Base-by-base conservation (phyloP, 2,329 filamentous ascomycete species). In the Neonectria sp. region DNA sequence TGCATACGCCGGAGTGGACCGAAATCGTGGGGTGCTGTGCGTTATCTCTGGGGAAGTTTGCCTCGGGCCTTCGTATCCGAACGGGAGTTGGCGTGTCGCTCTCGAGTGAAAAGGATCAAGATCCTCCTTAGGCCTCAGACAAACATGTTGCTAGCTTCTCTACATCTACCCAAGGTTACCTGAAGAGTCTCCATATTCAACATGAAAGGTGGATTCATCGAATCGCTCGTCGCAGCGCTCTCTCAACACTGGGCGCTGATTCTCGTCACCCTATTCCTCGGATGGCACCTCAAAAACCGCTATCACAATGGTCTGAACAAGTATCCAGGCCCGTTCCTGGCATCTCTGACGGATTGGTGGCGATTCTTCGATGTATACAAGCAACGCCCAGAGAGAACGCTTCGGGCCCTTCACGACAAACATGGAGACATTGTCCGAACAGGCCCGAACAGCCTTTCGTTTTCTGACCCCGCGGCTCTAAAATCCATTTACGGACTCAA, bases 401-500 rank as follows among this genome's bases (percentile, higher is more conserved):
- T 93, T 67, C 86, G 91, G 51, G 84, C 81, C 9, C 84, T 96
- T 1, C 93, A 96, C 77, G 85, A 86, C 15, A 86, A 93, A 73
- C 86, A 94, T 81, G 93, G 93, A 53, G 89, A 92, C 75, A 85
- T 95, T 3, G 92, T 96, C 1, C 87, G 93, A 2, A 81, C 95
- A 4, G 93, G 93, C 0, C 93, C 93, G 1, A 95, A 95, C 69
- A 83, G 84, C 0, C 80, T 96, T 1, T 94, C 92, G 0, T 94
- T 96, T 75, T 88, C 91, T 3, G 88, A 94, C 71, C 92, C 93
- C 0, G 88, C 88, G 65, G 92, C 92, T 0, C 84, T 95, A 72
- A 93, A 93, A 80, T 83, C 84, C 12, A 95, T 96, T 51, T 97
- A 96, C 78, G 93, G 93, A 0, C 80, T 95, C 49, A 95, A 95